phyloP scores from a whole-genome alignment of 169 alveolate species.

The Eimeria acervulina region DNA sequence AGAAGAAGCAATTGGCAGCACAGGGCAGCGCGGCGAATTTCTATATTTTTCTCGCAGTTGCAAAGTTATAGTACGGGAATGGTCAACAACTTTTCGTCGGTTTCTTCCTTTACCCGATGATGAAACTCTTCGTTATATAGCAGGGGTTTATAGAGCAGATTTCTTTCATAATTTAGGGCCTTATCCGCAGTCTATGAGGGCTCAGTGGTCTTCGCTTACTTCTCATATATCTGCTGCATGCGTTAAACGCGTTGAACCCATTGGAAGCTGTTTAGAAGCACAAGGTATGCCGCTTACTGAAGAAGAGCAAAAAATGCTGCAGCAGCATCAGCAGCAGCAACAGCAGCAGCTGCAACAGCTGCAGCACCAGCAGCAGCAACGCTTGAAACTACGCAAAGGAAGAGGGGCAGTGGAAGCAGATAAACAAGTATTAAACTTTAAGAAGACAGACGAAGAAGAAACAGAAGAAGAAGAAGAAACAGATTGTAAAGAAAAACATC shows the following conservation, averaged over 20 bases:
- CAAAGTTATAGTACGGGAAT: background rate
- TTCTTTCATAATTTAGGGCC: background rate
- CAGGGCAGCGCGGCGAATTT: slow-evolving; percentile 38
- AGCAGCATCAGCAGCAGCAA: no score
- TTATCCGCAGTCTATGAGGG: background rate
- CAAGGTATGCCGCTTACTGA: slow-evolving; percentile 1
- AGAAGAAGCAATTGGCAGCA: slow-evolving; percentile 29
- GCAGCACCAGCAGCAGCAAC: background rate
- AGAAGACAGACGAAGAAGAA: no score
- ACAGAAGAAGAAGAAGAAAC: no score
- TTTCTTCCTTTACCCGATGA: background rate
- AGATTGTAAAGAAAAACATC: no score
- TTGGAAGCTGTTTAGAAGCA: slow-evolving; percentile 25
- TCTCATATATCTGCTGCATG: background rate
- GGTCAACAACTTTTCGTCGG: background rate
- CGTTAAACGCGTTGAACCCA: slow-evolving; percentile 11
- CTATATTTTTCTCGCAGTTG: background rate
- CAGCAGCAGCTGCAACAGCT: no score
- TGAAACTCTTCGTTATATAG: background rate
- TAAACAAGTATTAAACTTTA: no score
- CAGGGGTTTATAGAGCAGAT: background rate
- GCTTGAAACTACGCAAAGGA: no score
- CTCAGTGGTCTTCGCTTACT: background rate
- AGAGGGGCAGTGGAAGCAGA: background rate
- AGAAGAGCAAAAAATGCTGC: background rate